Conservation (phyloP, 2,329 filamentous ascomycete species). For the Raffaelea albimanens region DNA sequence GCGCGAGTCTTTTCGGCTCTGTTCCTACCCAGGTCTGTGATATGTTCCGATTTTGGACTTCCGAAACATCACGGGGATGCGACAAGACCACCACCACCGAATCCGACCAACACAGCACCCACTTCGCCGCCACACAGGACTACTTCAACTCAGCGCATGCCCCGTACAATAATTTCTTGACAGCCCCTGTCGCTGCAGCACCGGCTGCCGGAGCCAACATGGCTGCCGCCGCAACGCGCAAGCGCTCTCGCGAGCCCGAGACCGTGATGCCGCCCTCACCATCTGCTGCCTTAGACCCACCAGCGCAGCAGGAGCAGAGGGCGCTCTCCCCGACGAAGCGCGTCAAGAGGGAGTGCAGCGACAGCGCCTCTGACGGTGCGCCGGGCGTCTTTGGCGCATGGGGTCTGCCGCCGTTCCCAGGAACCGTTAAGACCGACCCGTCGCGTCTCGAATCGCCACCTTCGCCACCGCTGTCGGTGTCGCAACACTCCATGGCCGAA, state of each 20-base stretch:
- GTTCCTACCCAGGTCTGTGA: conserved; percentile 25
- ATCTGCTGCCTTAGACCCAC: conserved; percentile 2
- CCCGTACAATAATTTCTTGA: neutral
- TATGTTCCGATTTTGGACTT: conserved; percentile 56
- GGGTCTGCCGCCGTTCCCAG: too few species aligned
- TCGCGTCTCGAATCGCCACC: conserved; percentile 8
- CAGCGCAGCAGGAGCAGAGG: neutral
- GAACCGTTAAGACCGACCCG: neutral
- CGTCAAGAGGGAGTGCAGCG: conserved; percentile 22
- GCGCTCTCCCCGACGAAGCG: conserved; percentile 8
- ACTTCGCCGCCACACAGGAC: conserved; percentile 2
- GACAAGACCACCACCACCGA: conserved; percentile 37
- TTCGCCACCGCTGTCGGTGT: conserved; percentile 7
- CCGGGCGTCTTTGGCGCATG: too few species aligned
- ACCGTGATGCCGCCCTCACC: conserved; percentile 7
- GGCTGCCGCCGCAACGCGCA: conserved; percentile 9
- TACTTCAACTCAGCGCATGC: conserved; percentile 17
- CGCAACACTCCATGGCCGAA: conserved; percentile 10
- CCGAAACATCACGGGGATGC: conserved; percentile 44
- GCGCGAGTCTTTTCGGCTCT: neutral
- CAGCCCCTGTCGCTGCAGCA: conserved; percentile 16
- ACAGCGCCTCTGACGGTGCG: conserved; percentile 10
- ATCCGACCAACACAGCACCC: conserved; percentile 19
- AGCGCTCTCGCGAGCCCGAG: conserved; percentile 2
- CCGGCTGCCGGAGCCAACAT: conserved; percentile 1